These are phyloP conservation scores for Phytopythium boreale DNA, from an alignment of 352 stramenopile genomes.

Conservation along the genomic window DNA sequence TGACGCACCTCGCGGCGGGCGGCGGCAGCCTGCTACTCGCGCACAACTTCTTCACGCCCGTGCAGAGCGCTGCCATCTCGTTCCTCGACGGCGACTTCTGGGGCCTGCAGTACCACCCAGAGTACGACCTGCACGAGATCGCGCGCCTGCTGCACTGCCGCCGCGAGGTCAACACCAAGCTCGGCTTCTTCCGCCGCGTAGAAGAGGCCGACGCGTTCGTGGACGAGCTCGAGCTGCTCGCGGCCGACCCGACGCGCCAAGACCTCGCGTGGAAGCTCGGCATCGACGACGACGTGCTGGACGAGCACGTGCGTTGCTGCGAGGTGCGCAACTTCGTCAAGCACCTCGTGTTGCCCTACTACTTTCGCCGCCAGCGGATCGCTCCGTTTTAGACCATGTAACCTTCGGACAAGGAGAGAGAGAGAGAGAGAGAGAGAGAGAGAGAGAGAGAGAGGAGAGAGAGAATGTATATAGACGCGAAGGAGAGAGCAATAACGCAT, in stretches of 20 bases:
- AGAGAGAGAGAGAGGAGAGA: no score
- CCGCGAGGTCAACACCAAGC: constrained; percentile 53
- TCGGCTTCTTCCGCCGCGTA: constrained; percentile 75
- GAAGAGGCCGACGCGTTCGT: constrained; percentile 69
- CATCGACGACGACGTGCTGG: constrained; percentile 78
- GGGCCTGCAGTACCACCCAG: constrained; percentile 73
- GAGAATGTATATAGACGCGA: constrained; percentile 3
- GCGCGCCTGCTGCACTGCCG: constrained; percentile 66
- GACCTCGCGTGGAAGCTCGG: constrained; percentile 78
- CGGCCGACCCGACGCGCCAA: constrained; percentile 65
- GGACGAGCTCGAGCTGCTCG: constrained; percentile 69
- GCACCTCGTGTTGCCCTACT: constrained; percentile 75
- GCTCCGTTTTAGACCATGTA: neutral
- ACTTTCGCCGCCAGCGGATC: constrained; percentile 11
- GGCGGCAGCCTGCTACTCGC: constrained; percentile 47
- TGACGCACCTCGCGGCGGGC: constrained; percentile 52
- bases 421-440: no score
- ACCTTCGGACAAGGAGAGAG: neutral
- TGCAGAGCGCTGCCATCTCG: constrained; percentile 49
- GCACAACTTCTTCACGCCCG: constrained; percentile 52
- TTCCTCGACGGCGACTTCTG: constrained; percentile 53
- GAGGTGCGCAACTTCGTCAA: constrained; percentile 88
- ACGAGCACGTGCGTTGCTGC: constrained; percentile 71
- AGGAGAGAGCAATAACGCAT: neutral
- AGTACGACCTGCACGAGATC: constrained; percentile 80